Percentiles rank a stretch among this genome's conserved stretches.
Evolutionary conservation across 768 basidiomycete genomes (phyloP).

Genomic region (Rhizopogon roseolus): DNA sequence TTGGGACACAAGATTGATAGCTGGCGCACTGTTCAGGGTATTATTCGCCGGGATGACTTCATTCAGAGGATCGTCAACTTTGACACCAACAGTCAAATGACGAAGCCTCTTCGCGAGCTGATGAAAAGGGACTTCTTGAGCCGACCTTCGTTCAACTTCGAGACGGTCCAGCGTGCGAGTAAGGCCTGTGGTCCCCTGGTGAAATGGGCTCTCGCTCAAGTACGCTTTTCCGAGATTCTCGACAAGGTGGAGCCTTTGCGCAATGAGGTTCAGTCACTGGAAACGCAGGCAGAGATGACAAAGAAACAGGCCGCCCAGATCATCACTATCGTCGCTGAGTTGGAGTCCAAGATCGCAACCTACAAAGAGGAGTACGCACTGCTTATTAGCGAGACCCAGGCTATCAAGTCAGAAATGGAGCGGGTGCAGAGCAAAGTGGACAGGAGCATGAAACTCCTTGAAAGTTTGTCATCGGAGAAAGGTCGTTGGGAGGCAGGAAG

Average conservation of each 20-base stretch:
- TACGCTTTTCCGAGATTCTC: slow-evolving; percentile 93
- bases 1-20: slow-evolving; percentile 96
- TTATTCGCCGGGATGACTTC: slow-evolving; percentile 96
- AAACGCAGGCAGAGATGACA: slow-evolving; percentile 90
- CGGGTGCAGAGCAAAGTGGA: slow-evolving; percentile 96
- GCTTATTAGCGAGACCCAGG: slow-evolving; percentile 93
- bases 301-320: slow-evolving; percentile 90
- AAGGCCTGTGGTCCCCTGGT: slow-evolving; percentile 97
- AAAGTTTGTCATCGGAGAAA: slow-evolving; percentile 92
- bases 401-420: slow-evolving; percentile 98
- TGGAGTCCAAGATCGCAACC: slow-evolving; percentile 85
- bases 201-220: slow-evolving; percentile 97
- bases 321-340: slow-evolving; percentile 86
- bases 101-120: slow-evolving; percentile 77
- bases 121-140: slow-evolving; percentile 95
- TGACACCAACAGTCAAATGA: slow-evolving; percentile 89
- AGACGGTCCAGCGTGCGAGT: slow-evolving; percentile 90
- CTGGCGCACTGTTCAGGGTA: slow-evolving; percentile 93
- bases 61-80: slow-evolving; percentile 94
- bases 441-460: slow-evolving; percentile 91
- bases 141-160: slow-evolving; percentile 89
- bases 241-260: slow-evolving; percentile 96
- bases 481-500: slow-evolving; percentile 93
- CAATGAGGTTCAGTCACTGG: slow-evolving; percentile 90
- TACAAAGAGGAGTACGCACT: slow-evolving; percentile 98